Base-by-base conservation (phyloP, 768 basidiomycete species). In the Collybia mongolica region DNA sequence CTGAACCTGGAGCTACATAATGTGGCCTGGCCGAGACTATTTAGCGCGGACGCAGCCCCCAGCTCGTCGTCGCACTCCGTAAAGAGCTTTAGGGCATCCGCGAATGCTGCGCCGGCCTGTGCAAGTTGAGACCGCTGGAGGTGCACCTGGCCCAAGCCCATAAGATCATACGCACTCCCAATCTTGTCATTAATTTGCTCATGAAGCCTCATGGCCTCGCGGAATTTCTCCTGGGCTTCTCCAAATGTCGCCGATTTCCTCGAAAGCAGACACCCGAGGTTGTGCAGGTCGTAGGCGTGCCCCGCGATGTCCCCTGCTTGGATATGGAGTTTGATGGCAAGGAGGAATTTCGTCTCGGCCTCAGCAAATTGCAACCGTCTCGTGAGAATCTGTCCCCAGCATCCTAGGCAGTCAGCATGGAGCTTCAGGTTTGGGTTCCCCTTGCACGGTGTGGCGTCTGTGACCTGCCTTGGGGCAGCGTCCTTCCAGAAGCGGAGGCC, bases 231-330 rank as follows among this genome's bases (percentile, higher is more conserved):
- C 43, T 56, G 20, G 14, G 65, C 58, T 23, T 54, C 51, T 20
- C 51, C 51, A 14, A 46, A 26, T 5, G 46, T 41, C 2, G n/a
- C 14, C 29, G 40, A 23, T 9, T 54, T 26, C 38, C 58, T 47
- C 24, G 56, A 56, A n/a, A 59, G 38, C 1, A 62, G 51, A 17
- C 60, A 52, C 4, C 56, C 66, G 6, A 65, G 48, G 44, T 67
- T 67, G 23, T 65, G 55, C 5, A 62, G 51, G 38, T 67, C 65
- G 23, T 63, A 64, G 14, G 64, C 67, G 12, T 64, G 59, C 6
- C 65, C 65, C 6, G 48, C 44, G 7, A 49, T 22, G 50, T 65
- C 65, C 9, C 57, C 56, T 0, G 53, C 54, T 48, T 60, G 22
- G 9, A 35, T 50, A 32, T 68, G 67, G 6, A 66, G 38, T 18